Conservation (phyloP, 345 rosid genomes). For the Eucalyptus guilfoylei region DNA sequence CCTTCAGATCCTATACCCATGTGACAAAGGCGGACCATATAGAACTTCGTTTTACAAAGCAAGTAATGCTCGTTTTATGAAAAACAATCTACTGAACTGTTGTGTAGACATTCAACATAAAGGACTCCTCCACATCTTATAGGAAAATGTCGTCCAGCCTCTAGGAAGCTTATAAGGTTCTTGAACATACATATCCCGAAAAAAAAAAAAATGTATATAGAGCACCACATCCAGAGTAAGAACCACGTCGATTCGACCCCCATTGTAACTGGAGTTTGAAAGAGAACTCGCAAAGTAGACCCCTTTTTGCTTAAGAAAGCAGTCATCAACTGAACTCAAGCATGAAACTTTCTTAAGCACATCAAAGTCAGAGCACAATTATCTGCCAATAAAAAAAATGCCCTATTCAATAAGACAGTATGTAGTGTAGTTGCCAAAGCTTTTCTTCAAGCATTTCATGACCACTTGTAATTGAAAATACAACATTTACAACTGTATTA, state of each 20-base stretch:
- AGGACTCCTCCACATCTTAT: background rate
- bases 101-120: background rate
- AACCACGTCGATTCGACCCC: background rate
- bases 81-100: background rate
- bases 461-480: background rate
- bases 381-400: background rate
- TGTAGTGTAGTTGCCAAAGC: background rate
- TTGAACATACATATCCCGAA: background rate
- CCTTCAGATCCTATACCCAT: background rate
- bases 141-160: background rate
- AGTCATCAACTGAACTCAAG: background rate
- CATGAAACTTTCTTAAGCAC: background rate
- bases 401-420: background rate
- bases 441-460: background rate
- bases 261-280: background rate
- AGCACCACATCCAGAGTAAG: background rate
- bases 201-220: background rate
- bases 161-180: background rate
- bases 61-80: background rate
- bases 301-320: background rate
- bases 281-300: background rate
- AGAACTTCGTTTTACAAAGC: background rate
- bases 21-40: background rate
- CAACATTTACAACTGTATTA: background rate
- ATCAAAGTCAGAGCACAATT: background rate